phyloP scores from a whole-genome alignment of 257 asterid species.

The Solanum arcanum region DNA sequence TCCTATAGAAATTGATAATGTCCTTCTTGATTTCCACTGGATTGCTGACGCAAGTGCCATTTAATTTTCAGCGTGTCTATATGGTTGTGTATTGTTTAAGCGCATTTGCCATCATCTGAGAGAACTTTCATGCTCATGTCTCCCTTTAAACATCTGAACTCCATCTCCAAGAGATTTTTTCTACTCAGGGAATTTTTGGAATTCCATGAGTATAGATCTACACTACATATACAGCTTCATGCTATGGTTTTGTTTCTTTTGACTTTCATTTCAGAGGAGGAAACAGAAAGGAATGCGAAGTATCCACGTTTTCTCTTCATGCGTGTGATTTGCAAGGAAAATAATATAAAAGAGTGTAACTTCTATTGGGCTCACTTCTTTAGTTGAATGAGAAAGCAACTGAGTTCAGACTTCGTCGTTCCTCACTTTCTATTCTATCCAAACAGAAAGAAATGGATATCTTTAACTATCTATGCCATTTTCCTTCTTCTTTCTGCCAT shows the following conservation, averaged over 20 bases:
- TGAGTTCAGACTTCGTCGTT: not conserved
- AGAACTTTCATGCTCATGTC: not conserved
- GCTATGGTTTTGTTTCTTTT: not conserved
- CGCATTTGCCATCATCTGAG: not conserved
- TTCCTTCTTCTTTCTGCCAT: not conserved
- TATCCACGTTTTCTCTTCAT: not conserved
- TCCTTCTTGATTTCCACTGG: not conserved
- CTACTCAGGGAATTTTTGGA: not conserved
- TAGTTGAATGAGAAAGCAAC: not conserved
- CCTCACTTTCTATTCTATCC: not conserved
- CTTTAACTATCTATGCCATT: not conserved
- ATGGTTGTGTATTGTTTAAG: not conserved
- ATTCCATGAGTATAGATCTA: not conserved
- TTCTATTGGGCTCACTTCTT: not conserved
- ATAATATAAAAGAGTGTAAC: not conserved
- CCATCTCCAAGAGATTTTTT: not conserved
- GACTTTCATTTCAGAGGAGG: not conserved
- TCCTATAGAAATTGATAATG: not conserved
- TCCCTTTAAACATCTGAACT: not conserved
- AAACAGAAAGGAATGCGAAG: not conserved
- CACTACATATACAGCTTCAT: not conserved
- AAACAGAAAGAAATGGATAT: not conserved
- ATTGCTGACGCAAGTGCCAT: not conserved
- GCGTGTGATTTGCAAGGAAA: not conserved
- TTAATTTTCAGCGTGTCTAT: not conserved